Conservation (phyloP, 495 filamentous ascomycete species). For the Penicillium parvum region DNA sequence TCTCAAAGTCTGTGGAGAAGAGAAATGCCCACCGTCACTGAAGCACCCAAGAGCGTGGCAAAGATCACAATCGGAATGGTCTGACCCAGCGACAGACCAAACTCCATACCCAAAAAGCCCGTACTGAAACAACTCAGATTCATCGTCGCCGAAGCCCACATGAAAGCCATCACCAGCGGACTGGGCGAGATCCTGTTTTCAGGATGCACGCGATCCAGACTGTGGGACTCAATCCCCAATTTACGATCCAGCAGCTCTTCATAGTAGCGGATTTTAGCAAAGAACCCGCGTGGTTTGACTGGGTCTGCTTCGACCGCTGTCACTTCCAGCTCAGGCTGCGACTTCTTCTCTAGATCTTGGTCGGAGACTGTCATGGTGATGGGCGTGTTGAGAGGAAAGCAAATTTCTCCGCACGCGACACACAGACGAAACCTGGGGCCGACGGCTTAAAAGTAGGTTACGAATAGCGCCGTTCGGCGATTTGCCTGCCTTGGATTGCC, state of each 20-base stretch:
- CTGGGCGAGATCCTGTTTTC: conserved; percentile 35
- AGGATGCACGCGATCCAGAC: conserved; percentile 48
- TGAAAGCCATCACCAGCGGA: conserved; percentile 43
- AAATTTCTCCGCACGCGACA: conserved; percentile 3
- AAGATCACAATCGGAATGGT: conserved; percentile 35
- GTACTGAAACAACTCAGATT: conserved; percentile 50
- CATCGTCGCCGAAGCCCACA: conserved; percentile 51
- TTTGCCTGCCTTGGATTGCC: background rate
- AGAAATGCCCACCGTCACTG: conserved; percentile 41
- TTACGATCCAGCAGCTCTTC: conserved; percentile 49
- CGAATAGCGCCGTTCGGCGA: conserved; percentile 4
- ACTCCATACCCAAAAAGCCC: conserved; percentile 34
- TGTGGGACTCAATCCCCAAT: conserved; percentile 51
- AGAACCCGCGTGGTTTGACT: conserved; percentile 19
- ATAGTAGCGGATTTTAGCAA: conserved; percentile 37
- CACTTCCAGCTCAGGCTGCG: conserved; percentile 46
- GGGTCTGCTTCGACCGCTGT: conserved; percentile 15
- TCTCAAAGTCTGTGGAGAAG: background rate
- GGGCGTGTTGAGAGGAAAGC: background rate
- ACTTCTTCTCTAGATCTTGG: conserved; percentile 43
- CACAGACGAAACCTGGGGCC: conserved; percentile 2
- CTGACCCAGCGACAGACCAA: conserved; percentile 33
- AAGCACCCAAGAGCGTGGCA: conserved; percentile 32
- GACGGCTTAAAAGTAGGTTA: too few relatives aligned
- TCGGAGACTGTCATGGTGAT: conserved; percentile 43